Conservation (phyloP, 805 yeast genomes). For the Wickerhamomyces hampshirensis region DNA sequence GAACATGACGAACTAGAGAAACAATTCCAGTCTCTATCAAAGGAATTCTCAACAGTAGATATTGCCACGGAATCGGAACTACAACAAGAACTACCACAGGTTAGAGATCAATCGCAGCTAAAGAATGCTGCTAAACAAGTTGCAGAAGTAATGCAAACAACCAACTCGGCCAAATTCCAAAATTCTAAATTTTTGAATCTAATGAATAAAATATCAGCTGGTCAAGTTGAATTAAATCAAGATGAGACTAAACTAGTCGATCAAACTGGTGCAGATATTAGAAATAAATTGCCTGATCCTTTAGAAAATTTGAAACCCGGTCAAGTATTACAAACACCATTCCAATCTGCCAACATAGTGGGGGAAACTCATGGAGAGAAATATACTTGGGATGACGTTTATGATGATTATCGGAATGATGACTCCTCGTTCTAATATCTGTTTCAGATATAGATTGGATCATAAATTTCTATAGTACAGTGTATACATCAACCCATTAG, state of each 20-base stretch:
- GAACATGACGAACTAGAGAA: slow-evolving; percentile 11
- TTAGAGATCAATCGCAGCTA: slow-evolving; percentile 14
- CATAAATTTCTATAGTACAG: no score
- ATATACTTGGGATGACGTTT: slow-evolving; percentile 27
- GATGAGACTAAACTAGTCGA: slow-evolving; percentile 24
- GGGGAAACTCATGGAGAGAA: slow-evolving; percentile 15
- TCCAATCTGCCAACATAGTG: slow-evolving; percentile 18
- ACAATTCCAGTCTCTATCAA: slow-evolving; percentile 14
- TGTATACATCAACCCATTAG: no score
- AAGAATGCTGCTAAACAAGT: slow-evolving; percentile 24
- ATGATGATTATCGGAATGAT: slow-evolving; percentile 25
- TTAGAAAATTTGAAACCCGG: slow-evolving; percentile 16
- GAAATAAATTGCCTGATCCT: slow-evolving; percentile 22
- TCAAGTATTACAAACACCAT: slow-evolving; percentile 21
- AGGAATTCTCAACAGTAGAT: slow-evolving; percentile 10
- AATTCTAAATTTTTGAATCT: slow-evolving; percentile 23
- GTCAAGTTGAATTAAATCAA: slow-evolving; percentile 19
- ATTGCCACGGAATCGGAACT: slow-evolving; percentile 6
- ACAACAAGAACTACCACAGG: slow-evolving; percentile 1
- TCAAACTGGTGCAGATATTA: slow-evolving; percentile 21
- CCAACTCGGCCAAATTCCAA: slow-evolving; percentile 18
- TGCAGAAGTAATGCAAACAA: slow-evolving; percentile 20
- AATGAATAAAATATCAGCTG: slow-evolving; percentile 22
- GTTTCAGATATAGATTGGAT: slow-evolving; percentile 4
- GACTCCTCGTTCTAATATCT: slow-evolving; percentile 20